phyloP scores from a whole-genome alignment of 257 asterid species.

The Phtheirospermum japonicum region DNA sequence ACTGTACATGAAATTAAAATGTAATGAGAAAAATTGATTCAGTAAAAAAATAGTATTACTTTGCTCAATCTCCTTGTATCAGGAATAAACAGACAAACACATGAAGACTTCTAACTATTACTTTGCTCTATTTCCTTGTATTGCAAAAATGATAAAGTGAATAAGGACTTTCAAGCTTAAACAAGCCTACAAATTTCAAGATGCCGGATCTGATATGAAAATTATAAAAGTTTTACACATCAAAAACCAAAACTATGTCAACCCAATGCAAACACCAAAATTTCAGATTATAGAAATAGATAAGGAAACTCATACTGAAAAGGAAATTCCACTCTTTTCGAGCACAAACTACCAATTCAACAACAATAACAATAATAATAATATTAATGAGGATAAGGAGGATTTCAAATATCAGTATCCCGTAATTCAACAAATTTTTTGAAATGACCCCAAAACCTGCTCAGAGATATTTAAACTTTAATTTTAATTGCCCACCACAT shows the following conservation, averaged over 20 bases:
- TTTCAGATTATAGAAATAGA: neutral
- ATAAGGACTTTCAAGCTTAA: neutral
- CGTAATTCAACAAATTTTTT: neutral
- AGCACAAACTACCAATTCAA: conserved; percentile 2
- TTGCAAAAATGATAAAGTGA: neutral
- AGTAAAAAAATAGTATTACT: too few relatives aligned
- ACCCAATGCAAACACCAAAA: neutral
- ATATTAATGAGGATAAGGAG: neutral
- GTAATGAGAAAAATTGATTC: neutral
- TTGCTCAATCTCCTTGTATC: too few relatives aligned
- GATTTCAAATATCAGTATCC: neutral
- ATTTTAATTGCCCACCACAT: neutral
- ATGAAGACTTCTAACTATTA: too few relatives aligned
- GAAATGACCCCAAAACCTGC: neutral
- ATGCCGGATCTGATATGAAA: neutral
- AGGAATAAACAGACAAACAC: too few relatives aligned
- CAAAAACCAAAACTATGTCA: neutral
- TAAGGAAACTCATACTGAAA: neutral
- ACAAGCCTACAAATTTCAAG: neutral
- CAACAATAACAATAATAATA: neutral
- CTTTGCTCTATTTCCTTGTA: too few relatives aligned
- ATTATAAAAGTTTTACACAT: neutral
- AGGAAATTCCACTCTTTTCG: neutral
- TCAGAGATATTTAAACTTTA: neutral
- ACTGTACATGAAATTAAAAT: neutral